Conservation (phyloP, 2,329 filamentous ascomycete genomes). For the Magnaporthiopsis rhizophila region DNA sequence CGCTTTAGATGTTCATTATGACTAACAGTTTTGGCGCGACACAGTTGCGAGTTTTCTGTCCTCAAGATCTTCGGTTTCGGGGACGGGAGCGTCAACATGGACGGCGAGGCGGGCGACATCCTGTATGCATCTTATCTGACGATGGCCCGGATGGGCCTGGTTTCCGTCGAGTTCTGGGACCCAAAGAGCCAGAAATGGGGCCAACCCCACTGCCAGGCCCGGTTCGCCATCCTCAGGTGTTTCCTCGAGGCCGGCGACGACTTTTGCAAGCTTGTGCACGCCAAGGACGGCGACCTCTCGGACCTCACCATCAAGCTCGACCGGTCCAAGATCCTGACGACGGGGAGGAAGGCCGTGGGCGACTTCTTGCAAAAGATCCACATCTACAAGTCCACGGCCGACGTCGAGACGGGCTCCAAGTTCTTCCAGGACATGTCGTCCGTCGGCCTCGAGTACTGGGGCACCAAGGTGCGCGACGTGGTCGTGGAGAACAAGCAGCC, state of each 20-base stretch:
- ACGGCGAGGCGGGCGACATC: conserved; percentile 73
- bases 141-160: conserved; percentile 90
- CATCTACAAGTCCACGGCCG: conserved; percentile 85
- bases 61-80: conserved; percentile 90
- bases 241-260: conserved; percentile 80
- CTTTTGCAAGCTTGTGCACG: conserved; percentile 76
- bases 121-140: conserved; percentile 82
- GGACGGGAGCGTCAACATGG: conserved; percentile 63
- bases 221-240: conserved; percentile 78
- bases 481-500: conserved; percentile 72
- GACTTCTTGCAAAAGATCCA: conserved; percentile 86
- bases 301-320: conserved; percentile 79
- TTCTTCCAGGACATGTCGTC: conserved; percentile 79
- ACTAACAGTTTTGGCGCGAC: background rate
- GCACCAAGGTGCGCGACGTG: conserved; percentile 66
- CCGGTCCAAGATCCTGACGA: conserved; percentile 75
- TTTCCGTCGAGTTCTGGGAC: conserved; percentile 89
- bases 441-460: conserved; percentile 78
- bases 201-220: conserved; percentile 84
- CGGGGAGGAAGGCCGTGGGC: conserved; percentile 76
- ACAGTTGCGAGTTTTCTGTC: conserved; percentile 78
- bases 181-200: conserved; percentile 88
- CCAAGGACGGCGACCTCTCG: conserved; percentile 64
- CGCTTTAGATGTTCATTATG: background rate
- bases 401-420: conserved; percentile 66